Percentiles rank a stretch among this genome's conserved stretches.
Conservation (phyloP, 768 basidiomycete genomes). For the Lactifluus hygrophoroides region DNA sequence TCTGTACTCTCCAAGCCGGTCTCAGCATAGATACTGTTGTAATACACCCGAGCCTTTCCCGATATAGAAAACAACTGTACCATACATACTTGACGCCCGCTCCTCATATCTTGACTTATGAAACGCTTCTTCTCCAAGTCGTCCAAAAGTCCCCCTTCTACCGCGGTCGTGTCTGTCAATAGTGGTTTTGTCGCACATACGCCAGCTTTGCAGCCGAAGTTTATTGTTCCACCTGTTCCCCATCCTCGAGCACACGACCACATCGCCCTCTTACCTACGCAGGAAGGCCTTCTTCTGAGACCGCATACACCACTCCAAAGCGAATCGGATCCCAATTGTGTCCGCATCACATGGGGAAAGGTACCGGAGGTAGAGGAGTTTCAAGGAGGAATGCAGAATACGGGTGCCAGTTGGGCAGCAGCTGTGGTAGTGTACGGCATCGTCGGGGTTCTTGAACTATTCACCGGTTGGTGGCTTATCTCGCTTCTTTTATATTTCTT, state of each 20-base stretch:
- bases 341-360: constrained; percentile 58
- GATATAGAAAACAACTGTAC: constrained; percentile 2
- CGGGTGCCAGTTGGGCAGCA: constrained; percentile 44
- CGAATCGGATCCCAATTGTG: constrained; percentile 31
- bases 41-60: not conserved
- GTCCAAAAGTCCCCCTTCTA: constrained; percentile 6
- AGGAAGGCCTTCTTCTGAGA: constrained; percentile 57
- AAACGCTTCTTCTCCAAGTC: constrained; percentile 19
- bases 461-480: constrained; percentile 57
- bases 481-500: not conserved
- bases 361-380: constrained; percentile 45
- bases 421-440: constrained; percentile 64
- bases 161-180: not conserved
- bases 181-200: constrained; percentile 19
- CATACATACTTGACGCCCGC: not conserved
- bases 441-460: constrained; percentile 64
- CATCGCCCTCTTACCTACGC: constrained; percentile 51
- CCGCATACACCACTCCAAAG: constrained; percentile 36
- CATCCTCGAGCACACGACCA: constrained; percentile 67
- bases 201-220: constrained; percentile 48
- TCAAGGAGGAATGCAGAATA: constrained; percentile 26
- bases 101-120: constrained; percentile 5
- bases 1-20: constrained; percentile 41
- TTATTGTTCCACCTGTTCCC: constrained; percentile 58
- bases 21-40: constrained; percentile 8